Percentiles rank a stretch among this genome's conserved stretches.
These are phyloP conservation scores for Vigna reflexopilosa DNA, from an alignment of 306 rosid genomes.

Conservation along the genomic window DNA sequence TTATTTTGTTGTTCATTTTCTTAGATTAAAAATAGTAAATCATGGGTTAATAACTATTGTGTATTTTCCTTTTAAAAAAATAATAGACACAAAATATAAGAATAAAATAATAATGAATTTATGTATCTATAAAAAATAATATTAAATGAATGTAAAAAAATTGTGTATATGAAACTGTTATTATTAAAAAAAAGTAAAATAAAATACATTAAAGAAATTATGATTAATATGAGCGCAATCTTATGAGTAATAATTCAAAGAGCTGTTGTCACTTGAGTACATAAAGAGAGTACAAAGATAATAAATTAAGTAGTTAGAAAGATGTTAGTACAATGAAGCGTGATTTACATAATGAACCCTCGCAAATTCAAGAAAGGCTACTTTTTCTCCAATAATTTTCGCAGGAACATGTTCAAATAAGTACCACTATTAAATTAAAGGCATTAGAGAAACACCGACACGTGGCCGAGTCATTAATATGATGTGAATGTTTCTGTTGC, in stretches of 20 bases:
- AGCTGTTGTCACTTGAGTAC: background rate
- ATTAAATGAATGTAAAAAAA: no score
- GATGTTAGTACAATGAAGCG: background rate
- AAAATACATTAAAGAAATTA: background rate
- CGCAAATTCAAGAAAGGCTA: background rate
- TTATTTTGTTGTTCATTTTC: no score
- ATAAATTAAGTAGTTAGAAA: background rate
- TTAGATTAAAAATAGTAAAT: background rate
- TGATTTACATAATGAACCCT: background rate
- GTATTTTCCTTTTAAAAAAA: no score
- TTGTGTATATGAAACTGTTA: no score
- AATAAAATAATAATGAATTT: no score
- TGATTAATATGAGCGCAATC: background rate
- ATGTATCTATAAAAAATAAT: no score
- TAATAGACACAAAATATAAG: no score
- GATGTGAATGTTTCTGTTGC: slow-evolving; percentile 5
- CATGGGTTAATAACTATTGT: background rate
- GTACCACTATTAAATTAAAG: background rate
- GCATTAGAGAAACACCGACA: background rate
- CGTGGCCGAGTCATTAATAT: background rate
- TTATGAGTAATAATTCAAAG: background rate
- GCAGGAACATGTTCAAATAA: background rate
- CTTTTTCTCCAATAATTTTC: background rate
- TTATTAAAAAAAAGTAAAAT: no score
- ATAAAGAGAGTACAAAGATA: background rate